Percentiles rank a stretch among this genome's conserved stretches.
phyloP scores from a whole-genome alignment of 352 stramenopile genomes.

The Pythium sp. region DNA sequence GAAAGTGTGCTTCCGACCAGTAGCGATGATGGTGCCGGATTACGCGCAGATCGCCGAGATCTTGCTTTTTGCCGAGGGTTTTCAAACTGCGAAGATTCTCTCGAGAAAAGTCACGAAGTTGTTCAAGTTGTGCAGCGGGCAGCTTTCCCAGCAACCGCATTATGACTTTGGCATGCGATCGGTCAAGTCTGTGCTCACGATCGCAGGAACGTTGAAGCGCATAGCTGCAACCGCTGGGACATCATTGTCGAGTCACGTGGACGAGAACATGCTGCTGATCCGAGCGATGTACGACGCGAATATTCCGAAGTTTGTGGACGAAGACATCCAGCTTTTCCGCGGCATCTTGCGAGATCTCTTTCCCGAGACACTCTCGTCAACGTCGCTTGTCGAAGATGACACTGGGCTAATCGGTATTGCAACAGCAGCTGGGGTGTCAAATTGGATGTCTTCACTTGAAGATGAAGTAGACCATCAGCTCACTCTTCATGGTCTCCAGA shows the following conservation, averaged over 20 bases:
- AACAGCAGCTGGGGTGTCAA: slow-evolving; percentile 15
- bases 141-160: slow-evolving; percentile 80
- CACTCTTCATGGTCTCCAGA: slow-evolving; percentile 50
- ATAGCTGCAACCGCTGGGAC: neutral
- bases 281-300: slow-evolving; percentile 93
- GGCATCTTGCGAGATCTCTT: slow-evolving; percentile 90
- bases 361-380: slow-evolving; percentile 33
- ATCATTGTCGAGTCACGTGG: slow-evolving; percentile 15
- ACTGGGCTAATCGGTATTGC: neutral
- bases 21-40: slow-evolving; percentile 90
- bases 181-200: slow-evolving; percentile 78
- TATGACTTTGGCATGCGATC: slow-evolving; percentile 90
- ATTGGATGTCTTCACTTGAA: slow-evolving; percentile 53
- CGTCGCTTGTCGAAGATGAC: neutral
- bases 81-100: slow-evolving; percentile 58
- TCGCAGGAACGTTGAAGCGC: slow-evolving; percentile 72
- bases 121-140: slow-evolving; percentile 83
- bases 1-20: slow-evolving; percentile 78
- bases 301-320: slow-evolving; percentile 87
- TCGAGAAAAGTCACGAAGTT: slow-evolving; percentile 73
- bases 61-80: slow-evolving; percentile 80
- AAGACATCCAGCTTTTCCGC: slow-evolving; percentile 87
- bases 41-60: slow-evolving; percentile 85
- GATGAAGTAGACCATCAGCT: slow-evolving; percentile 81
- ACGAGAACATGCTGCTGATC: slow-evolving; percentile 88